Evolutionary conservation across 129 eudicot genomes (phyloP).

Genomic region (Helichrysum umbraculigerum): DNA sequence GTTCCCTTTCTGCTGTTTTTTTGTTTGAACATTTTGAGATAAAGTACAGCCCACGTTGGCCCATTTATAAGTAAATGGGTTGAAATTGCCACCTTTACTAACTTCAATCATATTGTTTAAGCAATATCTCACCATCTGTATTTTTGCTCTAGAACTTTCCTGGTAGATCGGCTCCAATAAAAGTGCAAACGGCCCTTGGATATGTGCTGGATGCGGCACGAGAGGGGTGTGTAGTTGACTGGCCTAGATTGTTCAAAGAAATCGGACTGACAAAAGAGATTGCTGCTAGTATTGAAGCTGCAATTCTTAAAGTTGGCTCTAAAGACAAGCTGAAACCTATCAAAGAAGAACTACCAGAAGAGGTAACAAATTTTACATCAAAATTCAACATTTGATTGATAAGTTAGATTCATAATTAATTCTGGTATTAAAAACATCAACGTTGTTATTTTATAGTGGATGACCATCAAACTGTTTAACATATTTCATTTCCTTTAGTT

Average conservation of each 20-base stretch:
- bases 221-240: slow-evolving; percentile 52
- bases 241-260: slow-evolving; percentile 70
- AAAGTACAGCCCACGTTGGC: neutral
- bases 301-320: slow-evolving; percentile 68
- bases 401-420: neutral
- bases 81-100: slow-evolving; percentile 4
- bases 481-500: no score
- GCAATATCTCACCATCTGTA: slow-evolving; percentile 1
- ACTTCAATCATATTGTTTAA: slow-evolving; percentile 10
- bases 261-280: slow-evolving; percentile 53
- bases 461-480: neutral
- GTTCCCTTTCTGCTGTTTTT: neutral
- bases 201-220: slow-evolving; percentile 83
- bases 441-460: neutral
- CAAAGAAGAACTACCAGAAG: slow-evolving; percentile 79
- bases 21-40: neutral
- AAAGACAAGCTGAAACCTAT: slow-evolving; percentile 83
- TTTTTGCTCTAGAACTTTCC: slow-evolving; percentile 55
- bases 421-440: neutral
- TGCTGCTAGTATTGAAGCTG: slow-evolving; percentile 44
- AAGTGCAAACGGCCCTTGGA: slow-evolving; percentile 61
- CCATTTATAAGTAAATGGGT: neutral
- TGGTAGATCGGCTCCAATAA: slow-evolving; percentile 81
- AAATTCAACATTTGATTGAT: neutral
- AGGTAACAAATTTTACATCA: slow-evolving; percentile 44